A percentile compares a stretch with the other conserved stretches of the same genome.
These are phyloP conservation scores for Taphrina communis DNA, from an alignment of 1,139 yeast species.

Conservation along the genomic window DNA sequence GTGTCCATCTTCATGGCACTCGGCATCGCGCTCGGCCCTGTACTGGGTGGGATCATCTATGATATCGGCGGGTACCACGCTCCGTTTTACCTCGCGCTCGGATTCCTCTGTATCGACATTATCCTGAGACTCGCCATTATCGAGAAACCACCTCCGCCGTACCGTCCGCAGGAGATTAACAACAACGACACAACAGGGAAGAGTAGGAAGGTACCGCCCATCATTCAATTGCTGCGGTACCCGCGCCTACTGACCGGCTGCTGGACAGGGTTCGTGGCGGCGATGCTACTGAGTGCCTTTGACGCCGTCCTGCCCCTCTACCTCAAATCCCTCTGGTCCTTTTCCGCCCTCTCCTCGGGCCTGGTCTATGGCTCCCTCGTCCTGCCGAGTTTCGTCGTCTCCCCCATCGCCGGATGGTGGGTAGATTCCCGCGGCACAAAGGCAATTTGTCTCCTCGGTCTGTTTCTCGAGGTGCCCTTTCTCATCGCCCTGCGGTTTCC, in stretches of 20 bases:
- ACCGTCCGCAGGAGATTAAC: neutral
- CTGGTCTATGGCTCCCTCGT: conserved; percentile 47
- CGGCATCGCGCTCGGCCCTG: conserved; percentile 52
- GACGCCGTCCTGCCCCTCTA: conserved; percentile 53
- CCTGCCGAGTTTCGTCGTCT: conserved; percentile 51
- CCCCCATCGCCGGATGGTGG: conserved; percentile 51
- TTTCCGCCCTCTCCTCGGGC: conserved; percentile 50
- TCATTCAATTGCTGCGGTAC: conserved; percentile 35
- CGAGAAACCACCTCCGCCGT: conserved; percentile 42
- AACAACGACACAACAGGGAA: neutral
- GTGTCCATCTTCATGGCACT: conserved; percentile 49
- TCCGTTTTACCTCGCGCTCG: conserved; percentile 52
- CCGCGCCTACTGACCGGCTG: conserved; percentile 48
- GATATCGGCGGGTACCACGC: conserved; percentile 52
- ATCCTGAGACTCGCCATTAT: conserved; percentile 51
- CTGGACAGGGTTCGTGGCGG: conserved; percentile 49
- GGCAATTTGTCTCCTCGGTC: conserved; percentile 49
- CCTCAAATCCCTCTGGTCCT: conserved; percentile 50
- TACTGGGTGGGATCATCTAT: conserved; percentile 53
- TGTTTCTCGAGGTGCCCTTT: conserved; percentile 45
- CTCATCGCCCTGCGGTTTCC: conserved; percentile 50
- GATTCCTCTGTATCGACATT: conserved; percentile 50
- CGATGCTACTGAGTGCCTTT: conserved; percentile 51
- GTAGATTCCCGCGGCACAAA: conserved; percentile 51
- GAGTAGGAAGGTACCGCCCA: neutral